Conservation (phyloP, 1,284 basidiomycete species). For the Paramarasmius palmivorus region DNA sequence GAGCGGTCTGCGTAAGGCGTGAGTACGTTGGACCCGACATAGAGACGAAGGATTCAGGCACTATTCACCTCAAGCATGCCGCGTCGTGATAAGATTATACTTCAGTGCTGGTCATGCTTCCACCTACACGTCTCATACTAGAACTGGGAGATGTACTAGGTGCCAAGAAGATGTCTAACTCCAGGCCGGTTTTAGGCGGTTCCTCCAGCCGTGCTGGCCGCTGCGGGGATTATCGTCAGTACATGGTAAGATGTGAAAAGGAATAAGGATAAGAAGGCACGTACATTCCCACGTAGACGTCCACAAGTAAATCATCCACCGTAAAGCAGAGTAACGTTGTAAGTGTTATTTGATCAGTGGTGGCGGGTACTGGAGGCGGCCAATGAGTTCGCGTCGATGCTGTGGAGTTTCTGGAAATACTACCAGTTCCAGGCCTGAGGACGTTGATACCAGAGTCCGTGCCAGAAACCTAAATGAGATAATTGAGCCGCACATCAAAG, state of each 20-base stretch:
- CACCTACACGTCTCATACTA: no score
- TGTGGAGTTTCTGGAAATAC: slow-evolving; percentile 92
- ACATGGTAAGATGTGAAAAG: no score
- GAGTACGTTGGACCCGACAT: no score
- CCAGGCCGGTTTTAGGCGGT: slow-evolving; percentile 95
- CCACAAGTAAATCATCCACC: slow-evolving; percentile 89
- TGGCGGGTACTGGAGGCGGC: slow-evolving; percentile 82
- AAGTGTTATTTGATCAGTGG: slow-evolving; percentile 89
- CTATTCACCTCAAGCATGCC: slow-evolving; percentile 82
- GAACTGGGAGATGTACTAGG: slow-evolving; percentile 95
- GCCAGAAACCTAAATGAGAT: no score
- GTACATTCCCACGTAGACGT: slow-evolving; percentile 93
- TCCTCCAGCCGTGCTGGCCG: slow-evolving; percentile 85
- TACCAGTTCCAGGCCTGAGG: no score
- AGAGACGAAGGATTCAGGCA: no score
- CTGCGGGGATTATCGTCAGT: slow-evolving; percentile 41
- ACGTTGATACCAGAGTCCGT: no score
- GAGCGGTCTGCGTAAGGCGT: slow-evolving; percentile 69
- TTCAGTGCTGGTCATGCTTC: no score
- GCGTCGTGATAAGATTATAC: slow-evolving; percentile 93
- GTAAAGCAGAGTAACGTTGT: slow-evolving; percentile 92
- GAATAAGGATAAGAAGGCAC: slow-evolving; percentile 40
- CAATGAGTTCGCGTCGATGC: slow-evolving; percentile 91
- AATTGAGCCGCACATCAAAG: slow-evolving; percentile 55
- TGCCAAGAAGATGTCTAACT: slow-evolving; percentile 96